These are phyloP conservation scores for Stellera chamaejasme DNA, from an alignment of 345 rosid species.

Conservation along the genomic window DNA sequence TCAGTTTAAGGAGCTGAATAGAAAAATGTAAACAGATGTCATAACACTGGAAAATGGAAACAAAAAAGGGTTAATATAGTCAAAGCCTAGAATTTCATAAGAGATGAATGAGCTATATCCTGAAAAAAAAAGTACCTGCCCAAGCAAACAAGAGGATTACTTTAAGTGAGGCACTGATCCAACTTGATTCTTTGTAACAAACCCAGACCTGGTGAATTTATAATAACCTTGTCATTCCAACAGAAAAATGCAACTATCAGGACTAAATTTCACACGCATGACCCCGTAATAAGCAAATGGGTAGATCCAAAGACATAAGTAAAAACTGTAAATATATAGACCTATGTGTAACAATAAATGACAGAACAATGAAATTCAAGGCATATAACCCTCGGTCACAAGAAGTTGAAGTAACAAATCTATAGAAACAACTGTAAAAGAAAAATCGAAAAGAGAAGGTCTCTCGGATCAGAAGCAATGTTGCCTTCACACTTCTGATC, in stretches of 20 bases:
- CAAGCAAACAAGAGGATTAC: slow-evolving; percentile 44
- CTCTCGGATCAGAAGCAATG: no score
- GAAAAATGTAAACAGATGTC: slow-evolving; percentile 44
- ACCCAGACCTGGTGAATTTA: slow-evolving; percentile 49
- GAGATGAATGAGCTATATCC: neutral
- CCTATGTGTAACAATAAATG: neutral
- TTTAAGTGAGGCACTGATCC: slow-evolving; percentile 39
- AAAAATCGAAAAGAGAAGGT: no score
- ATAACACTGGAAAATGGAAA: slow-evolving; percentile 34
- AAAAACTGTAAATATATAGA: no score
- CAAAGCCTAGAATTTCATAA: neutral
- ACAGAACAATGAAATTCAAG: no score
- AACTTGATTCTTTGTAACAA: slow-evolving; percentile 53
- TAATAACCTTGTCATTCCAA: neutral
- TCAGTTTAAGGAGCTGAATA: slow-evolving; percentile 55
- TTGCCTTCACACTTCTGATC: no score
- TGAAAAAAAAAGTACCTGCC: slow-evolving; percentile 42
- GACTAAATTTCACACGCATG: neutral
- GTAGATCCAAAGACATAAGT: no score
- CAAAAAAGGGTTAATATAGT: neutral
- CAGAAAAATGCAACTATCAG: neutral
- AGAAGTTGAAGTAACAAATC: no score
- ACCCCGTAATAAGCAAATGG: neutral
- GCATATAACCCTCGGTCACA: no score
- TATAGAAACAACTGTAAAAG: no score